Evolutionary conservation across 495 filamentous ascomycete genomes (phyloP).

Genomic region (Aspergillus conjunctus): DNA sequence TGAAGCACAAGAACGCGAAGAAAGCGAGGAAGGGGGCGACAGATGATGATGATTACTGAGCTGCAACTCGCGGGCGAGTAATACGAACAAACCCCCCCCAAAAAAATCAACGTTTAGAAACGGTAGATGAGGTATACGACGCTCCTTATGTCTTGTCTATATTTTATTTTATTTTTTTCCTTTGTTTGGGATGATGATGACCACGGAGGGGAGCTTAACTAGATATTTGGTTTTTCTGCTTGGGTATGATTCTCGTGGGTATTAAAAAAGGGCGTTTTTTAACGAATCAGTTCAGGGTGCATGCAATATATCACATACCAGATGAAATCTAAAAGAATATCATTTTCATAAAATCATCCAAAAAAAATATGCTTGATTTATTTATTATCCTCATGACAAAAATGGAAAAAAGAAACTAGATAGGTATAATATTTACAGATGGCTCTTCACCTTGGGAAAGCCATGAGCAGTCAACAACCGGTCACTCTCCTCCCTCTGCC

Average conservation of each 20-base stretch:
- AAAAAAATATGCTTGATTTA: not conserved
- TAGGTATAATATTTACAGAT: constrained; percentile 31
- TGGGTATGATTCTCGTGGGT: constrained; percentile 5
- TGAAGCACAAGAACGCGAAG: constrained; percentile 68
- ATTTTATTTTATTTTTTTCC: constrained; percentile 1
- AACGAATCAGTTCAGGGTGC: not conserved
- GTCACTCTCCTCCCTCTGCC: constrained; percentile 66
- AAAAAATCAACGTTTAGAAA: not conserved
- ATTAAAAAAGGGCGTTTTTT: not conserved
- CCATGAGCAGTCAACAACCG: constrained; percentile 64
- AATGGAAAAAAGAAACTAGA: constrained; percentile 4
- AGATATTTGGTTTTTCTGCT: constrained; percentile 3
- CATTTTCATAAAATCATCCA: not conserved
- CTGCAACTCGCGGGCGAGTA: constrained; percentile 22
- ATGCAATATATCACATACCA: not conserved
- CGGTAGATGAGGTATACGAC: constrained; percentile 1
- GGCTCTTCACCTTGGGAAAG: constrained; percentile 48
- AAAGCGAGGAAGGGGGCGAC: constrained; percentile 47
- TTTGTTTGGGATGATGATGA: constrained; percentile 14
- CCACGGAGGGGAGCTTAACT: constrained; percentile 4
- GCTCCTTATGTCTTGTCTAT: constrained; percentile 6
- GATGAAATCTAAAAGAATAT: not conserved
- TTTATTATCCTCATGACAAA: not conserved
- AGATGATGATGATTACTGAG: constrained; percentile 44
- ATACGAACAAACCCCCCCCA: not conserved